Conservation (phyloP, 148 eudicot genomes). For the Dianthus caryophyllus region DNA sequence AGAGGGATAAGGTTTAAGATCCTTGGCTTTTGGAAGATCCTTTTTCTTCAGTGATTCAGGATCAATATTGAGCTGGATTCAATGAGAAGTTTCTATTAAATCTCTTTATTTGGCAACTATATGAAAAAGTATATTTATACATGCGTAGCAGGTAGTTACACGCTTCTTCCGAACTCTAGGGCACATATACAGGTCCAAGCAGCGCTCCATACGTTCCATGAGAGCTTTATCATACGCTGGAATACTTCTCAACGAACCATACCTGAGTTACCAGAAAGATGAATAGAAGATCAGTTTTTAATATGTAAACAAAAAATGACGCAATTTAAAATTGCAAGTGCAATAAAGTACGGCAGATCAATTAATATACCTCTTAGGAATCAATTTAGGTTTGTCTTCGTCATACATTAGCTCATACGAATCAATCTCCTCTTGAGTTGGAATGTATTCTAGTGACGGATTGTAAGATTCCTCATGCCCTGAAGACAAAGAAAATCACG, state of each 20-base stretch:
- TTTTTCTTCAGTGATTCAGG: slow-evolving; percentile 91
- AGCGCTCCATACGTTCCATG: slow-evolving; percentile 69
- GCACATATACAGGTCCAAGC: slow-evolving; percentile 88
- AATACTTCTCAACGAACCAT: slow-evolving; percentile 69
- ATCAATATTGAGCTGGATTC: slow-evolving; percentile 73
- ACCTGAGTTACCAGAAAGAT: slow-evolving; percentile 39
- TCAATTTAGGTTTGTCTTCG: slow-evolving; percentile 92
- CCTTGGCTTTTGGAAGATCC: slow-evolving; percentile 65
- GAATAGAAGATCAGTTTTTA: slow-evolving; percentile 9
- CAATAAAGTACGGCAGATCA: not conserved
- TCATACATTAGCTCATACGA: slow-evolving; percentile 77
- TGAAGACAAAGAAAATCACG: slow-evolving; percentile 19
- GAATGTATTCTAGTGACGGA: slow-evolving; percentile 85
- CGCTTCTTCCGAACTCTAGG: slow-evolving; percentile 82
- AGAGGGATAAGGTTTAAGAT: slow-evolving; percentile 82
- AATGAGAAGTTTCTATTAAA: slow-evolving; percentile 4
- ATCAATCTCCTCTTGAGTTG: slow-evolving; percentile 87
- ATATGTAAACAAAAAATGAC: not conserved
- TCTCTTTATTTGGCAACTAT: not conserved
- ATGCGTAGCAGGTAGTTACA: slow-evolving; percentile 41
- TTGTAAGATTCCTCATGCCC: slow-evolving; percentile 95
- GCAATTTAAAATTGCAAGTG: not conserved
- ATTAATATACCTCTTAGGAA: slow-evolving; percentile 62
- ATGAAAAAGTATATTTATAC: not conserved
- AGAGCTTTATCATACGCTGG: slow-evolving; percentile 79